phyloP scores from a whole-genome alignment of 352 stramenopile genomes.

The Globisporangium mamillatum region DNA sequence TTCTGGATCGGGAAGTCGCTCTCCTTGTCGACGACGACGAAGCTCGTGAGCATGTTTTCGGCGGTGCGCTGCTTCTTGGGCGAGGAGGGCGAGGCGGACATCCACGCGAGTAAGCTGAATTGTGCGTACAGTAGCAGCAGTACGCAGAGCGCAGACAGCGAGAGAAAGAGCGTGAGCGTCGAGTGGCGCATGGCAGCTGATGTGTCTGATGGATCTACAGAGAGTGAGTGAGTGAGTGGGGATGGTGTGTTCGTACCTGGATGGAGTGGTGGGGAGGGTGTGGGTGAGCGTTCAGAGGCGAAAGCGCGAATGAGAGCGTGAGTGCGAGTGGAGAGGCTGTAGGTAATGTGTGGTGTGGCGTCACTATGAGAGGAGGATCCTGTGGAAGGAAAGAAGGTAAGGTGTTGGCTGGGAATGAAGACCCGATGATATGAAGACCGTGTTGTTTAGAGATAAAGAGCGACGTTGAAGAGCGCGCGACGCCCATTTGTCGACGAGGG shows the following conservation, averaged over 20 bases:
- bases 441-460: neutral
- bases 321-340: too few relatives aligned
- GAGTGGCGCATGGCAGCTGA: neutral
- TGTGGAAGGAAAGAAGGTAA: too few relatives aligned
- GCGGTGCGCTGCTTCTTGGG: conserved; percentile 13
- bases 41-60: conserved; percentile 41
- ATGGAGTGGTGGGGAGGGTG: neutral
- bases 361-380: too few relatives aligned
- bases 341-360: too few relatives aligned
- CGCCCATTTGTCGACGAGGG: neutral
- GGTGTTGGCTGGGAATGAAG: neutral
- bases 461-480: conserved; percentile 1
- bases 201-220: neutral
- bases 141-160: neutral
- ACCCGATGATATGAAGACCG: conserved; percentile 6
- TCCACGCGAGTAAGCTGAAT: conserved; percentile 11
- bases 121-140: neutral
- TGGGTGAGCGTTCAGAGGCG: neutral
- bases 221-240: neutral
- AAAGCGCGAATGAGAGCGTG: neutral
- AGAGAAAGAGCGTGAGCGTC: neutral
- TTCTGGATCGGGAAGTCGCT: conserved; percentile 94
- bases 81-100: conserved; percentile 3
- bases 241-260: neutral
- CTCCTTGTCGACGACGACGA: conserved; percentile 51